Conservation (phyloP, 176 grass and related monocot species). For the Pharus latifolius region DNA sequence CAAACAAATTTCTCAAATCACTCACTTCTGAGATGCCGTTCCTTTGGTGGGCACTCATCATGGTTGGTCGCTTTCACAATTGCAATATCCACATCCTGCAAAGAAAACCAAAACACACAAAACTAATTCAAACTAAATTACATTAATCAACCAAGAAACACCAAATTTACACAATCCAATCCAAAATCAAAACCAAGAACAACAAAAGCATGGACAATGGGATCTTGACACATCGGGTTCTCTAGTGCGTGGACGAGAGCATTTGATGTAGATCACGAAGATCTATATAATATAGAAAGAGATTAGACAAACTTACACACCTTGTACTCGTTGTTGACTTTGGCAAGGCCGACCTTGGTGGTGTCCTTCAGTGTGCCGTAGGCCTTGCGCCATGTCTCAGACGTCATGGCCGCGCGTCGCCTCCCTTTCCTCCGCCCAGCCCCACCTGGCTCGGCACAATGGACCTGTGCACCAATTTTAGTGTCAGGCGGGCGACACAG, state of each 20-base stretch:
- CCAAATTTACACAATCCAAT: too few relatives aligned
- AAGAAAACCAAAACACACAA: background rate
- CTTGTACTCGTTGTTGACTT: slow-evolving; percentile 97
- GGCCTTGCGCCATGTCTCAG: slow-evolving; percentile 86
- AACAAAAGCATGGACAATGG: too few relatives aligned
- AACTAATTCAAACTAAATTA: background rate
- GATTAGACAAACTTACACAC: slow-evolving; percentile 14
- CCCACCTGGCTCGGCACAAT: background rate
- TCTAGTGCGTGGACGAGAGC: too few relatives aligned
- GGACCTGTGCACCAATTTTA: slow-evolving; percentile 13
- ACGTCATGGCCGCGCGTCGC: slow-evolving; percentile 18
- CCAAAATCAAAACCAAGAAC: background rate
- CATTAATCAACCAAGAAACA: background rate
- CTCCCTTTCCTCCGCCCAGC: slow-evolving; percentile 1
- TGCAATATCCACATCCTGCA: slow-evolving; percentile 83
- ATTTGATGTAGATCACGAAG: too few relatives aligned
- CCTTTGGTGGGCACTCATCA: slow-evolving; percentile 89
- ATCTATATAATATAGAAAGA: too few relatives aligned
- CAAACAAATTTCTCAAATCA: background rate
- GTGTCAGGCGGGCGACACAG: too few relatives aligned
- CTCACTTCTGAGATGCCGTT: slow-evolving; percentile 89
- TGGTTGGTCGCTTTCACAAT: slow-evolving; percentile 98
- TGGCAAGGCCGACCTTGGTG: slow-evolving; percentile 96
- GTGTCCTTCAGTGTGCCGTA: slow-evolving; percentile 95
- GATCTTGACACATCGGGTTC: too few relatives aligned